These are phyloP conservation scores for Murraya koenigii DNA, from an alignment of 345 rosid genomes.

Conservation along the genomic window DNA sequence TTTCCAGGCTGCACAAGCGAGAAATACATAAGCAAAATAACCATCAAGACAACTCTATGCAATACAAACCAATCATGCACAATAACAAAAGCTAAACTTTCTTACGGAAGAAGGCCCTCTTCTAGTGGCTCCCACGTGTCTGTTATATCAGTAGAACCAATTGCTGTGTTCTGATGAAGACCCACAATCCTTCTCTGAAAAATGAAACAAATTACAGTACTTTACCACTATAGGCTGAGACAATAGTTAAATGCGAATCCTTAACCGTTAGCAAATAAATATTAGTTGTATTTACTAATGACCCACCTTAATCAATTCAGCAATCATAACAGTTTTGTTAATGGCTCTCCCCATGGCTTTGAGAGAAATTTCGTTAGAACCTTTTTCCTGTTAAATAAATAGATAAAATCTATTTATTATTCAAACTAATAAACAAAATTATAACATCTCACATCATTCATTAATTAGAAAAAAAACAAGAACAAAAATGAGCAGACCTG, in stretches of 20 bases:
- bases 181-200: constrained; percentile 31
- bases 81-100: not conserved
- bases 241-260: no score
- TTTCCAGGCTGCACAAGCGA: constrained; percentile 26
- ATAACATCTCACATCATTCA: not conserved
- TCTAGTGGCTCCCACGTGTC: constrained; percentile 40
- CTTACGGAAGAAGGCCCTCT: constrained; percentile 40
- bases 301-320: constrained; percentile 35
- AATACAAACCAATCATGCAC: not conserved
- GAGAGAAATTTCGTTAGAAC: constrained; percentile 26
- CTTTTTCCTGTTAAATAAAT: constrained; percentile 27
- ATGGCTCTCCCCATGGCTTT: constrained; percentile 43
- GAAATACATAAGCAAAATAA: constrained; percentile 6
- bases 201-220: not conserved
- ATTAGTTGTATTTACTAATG: no score
- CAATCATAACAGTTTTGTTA: constrained; percentile 38
- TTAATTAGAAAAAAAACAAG: not conserved
- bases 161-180: constrained; percentile 30
- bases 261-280: no score
- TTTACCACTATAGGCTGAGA: not conserved
- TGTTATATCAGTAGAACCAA: constrained; percentile 33
- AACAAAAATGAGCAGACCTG: constrained; percentile 16
- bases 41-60: not conserved
- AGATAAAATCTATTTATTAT: not conserved
- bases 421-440: not conserved